phyloP scores from a whole-genome alignment of 495 filamentous ascomycete genomes.

The Talaromyces stipitatus region DNA sequence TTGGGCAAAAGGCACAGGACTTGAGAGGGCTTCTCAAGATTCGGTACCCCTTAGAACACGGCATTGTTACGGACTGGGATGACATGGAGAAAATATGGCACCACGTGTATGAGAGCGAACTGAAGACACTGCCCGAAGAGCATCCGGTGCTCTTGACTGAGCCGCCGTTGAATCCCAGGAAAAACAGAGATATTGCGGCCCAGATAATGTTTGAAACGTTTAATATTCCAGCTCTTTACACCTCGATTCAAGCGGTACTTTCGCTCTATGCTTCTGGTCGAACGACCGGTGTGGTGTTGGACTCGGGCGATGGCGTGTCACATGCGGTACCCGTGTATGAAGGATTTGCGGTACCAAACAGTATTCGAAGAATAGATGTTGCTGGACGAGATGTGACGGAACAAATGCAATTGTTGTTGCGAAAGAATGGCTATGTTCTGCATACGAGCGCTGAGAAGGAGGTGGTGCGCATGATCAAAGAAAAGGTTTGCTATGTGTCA shows the following conservation, averaged over 20 bases:
- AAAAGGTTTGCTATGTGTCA: conserved; percentile 83
- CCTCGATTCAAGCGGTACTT: conserved; percentile 92
- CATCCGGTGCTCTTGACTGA: conserved; percentile 97
- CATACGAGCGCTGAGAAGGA: conserved; percentile 98
- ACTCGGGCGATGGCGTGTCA: conserved; percentile 93
- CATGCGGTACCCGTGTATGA: conserved; percentile 98
- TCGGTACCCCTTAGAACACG: conserved; percentile 90
- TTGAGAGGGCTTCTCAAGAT: conserved; percentile 92
- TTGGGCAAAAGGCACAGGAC: conserved; percentile 87
- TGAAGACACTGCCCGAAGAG: conserved; percentile 97
- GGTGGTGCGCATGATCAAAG: conserved; percentile 93
- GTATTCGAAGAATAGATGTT: conserved; percentile 91
- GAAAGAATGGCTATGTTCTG: conserved; percentile 89
- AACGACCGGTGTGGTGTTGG: conserved; percentile 92
- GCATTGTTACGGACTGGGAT: conserved; percentile 99
- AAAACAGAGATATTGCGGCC: conserved; percentile 92
- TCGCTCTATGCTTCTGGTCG: conserved; percentile 94
- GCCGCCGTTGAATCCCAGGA: conserved; percentile 89
- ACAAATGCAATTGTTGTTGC: conserved; percentile 81
- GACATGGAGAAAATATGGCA: conserved; percentile 99
- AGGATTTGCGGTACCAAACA: conserved; percentile 92
- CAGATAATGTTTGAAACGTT: conserved; percentile 99
- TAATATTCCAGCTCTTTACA: conserved; percentile 94
- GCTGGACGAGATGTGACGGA: conserved; percentile 98
- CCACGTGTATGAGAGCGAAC: conserved; percentile 68